These are phyloP conservation scores for Pyricularia grisea DNA, from an alignment of 2,329 filamentous ascomycete species.

Conservation along the genomic window DNA sequence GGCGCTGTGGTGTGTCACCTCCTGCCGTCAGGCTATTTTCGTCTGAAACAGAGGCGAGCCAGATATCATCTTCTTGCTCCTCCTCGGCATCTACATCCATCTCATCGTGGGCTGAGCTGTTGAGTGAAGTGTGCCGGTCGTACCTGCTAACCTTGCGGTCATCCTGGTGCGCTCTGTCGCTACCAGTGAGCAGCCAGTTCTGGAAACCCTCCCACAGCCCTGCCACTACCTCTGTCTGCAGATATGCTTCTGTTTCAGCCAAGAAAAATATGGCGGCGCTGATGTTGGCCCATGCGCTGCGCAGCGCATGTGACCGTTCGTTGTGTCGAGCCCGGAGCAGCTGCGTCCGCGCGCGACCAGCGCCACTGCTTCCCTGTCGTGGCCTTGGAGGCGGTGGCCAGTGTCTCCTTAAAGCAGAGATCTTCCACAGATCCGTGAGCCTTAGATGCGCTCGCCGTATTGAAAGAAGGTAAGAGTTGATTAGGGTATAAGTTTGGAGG, in stretches of 20 bases:
- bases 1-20: slow-evolving; percentile 8
- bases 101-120: neutral
- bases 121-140: neutral
- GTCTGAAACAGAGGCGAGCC: slow-evolving; percentile 22
- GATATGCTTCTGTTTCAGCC: slow-evolving; percentile 76
- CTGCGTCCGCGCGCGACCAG: slow-evolving; percentile 50
- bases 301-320: slow-evolving; percentile 55
- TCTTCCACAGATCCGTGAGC: slow-evolving; percentile 79
- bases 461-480: slow-evolving; percentile 80
- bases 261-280: slow-evolving; percentile 84
- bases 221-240: slow-evolving; percentile 81
- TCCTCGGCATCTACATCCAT: slow-evolving; percentile 8
- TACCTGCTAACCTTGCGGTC: neutral
- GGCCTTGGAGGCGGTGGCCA: slow-evolving; percentile 64
- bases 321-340: slow-evolving; percentile 56
- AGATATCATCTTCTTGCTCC: slow-evolving; percentile 30
- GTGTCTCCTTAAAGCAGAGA: slow-evolving; percentile 66
- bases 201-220: slow-evolving; percentile 75
- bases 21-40: neutral
- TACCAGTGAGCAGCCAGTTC: slow-evolving; percentile 54
- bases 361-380: slow-evolving; percentile 49
- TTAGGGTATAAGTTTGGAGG: slow-evolving; percentile 68
- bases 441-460: slow-evolving; percentile 80
- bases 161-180: slow-evolving; percentile 8
- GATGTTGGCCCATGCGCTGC: slow-evolving; percentile 82